A percentile compares a stretch with the other conserved stretches of the same genome.
Evolutionary conservation across 208 protist genomes (phyloP).

Genomic region (Crithidia thermophila): DNA sequence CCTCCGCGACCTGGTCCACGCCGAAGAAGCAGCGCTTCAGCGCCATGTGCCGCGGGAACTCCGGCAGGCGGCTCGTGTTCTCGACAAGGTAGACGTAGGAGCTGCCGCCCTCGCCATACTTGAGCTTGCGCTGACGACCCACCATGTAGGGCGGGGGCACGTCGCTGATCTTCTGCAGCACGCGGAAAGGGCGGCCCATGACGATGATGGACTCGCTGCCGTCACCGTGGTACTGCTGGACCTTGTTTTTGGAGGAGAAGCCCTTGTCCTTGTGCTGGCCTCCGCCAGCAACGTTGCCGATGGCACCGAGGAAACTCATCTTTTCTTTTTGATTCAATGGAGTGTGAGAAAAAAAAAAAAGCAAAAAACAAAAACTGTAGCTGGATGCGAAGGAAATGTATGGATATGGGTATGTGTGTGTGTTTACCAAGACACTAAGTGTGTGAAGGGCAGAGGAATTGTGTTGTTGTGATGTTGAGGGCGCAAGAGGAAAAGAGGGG

Average conservation of each 20-base stretch:
- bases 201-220: constrained; percentile 78
- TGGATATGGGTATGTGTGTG: background rate
- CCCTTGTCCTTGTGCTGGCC: constrained; percentile 61
- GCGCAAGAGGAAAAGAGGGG: background rate
- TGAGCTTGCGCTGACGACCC: constrained; percentile 29
- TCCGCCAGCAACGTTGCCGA: constrained; percentile 13
- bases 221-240: constrained; percentile 82
- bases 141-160: constrained; percentile 39
- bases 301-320: constrained; percentile 36
- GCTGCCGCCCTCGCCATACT: constrained; percentile 39
- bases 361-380: background rate
- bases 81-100: constrained; percentile 79
- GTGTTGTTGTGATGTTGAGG: background rate
- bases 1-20: constrained; percentile 70
- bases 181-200: constrained; percentile 83
- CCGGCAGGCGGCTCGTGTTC: constrained; percentile 57
- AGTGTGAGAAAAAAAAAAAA: background rate
- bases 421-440: background rate
- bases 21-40: constrained; percentile 80
- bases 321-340: constrained; percentile 6
- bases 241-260: constrained; percentile 81
- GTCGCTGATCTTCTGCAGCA: constrained; percentile 71
- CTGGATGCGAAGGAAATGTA: background rate
- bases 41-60: constrained; percentile 74
- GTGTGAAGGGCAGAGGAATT: background rate